These are phyloP conservation scores for Primulina tabacum DNA, from an alignment of 257 asterid species.

Conservation along the genomic window DNA sequence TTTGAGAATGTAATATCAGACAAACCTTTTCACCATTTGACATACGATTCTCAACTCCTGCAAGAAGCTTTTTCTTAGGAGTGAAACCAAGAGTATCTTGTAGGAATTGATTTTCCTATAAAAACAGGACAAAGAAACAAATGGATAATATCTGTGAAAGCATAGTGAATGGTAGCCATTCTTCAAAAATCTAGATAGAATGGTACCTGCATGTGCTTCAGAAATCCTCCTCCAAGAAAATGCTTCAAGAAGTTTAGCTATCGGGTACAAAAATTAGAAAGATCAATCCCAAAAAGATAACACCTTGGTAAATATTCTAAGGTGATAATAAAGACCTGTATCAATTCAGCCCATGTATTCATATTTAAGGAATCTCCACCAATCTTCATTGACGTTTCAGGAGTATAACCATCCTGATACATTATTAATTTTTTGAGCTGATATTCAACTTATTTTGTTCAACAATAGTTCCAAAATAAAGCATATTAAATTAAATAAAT, in stretches of 20 bases:
- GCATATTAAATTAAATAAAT: neutral
- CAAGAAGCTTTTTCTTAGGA: conserved; percentile 54
- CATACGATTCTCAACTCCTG: conserved; percentile 49
- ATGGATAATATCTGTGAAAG: neutral
- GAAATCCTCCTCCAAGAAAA: conserved; percentile 97
- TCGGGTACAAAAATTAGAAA: conserved; percentile 19
- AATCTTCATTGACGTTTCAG: conserved; percentile 65
- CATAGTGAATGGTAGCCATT: neutral
- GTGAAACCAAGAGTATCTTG: conserved; percentile 75
- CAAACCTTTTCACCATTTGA: conserved; percentile 71
- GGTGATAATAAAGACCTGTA: conserved; percentile 51
- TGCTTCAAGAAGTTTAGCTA: conserved; percentile 86
- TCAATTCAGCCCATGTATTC: conserved; percentile 69
- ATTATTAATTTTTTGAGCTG: neutral
- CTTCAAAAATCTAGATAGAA: neutral
- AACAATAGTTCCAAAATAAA: conserved; percentile 12
- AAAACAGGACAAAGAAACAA: conserved; percentile 15
- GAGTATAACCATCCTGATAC: conserved; percentile 63
- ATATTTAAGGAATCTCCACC: conserved; percentile 74
- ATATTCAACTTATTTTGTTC: conserved; percentile 17
- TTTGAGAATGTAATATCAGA: neutral
- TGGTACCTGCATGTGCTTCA: conserved; percentile 90
- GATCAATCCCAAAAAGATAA: neutral
- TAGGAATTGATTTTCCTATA: conserved; percentile 84
- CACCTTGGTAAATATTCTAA: conserved; percentile 10